These are phyloP conservation scores for Rubroshorea leprosula DNA, from an alignment of 345 rosid species.

Conservation along the genomic window DNA sequence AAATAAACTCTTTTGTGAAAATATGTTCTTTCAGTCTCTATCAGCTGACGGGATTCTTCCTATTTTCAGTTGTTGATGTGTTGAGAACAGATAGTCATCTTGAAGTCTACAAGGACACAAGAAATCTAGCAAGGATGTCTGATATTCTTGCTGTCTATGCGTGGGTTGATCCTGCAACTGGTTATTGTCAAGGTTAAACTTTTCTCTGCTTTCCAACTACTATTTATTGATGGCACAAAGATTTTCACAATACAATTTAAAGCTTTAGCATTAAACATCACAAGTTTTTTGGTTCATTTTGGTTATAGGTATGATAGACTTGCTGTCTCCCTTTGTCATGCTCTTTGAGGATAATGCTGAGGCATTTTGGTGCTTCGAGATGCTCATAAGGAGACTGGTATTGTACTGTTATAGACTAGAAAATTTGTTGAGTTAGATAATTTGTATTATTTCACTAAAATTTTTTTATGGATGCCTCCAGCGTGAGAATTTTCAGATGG, in stretches of 20 bases:
- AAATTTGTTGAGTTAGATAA: slow-evolving; percentile 12
- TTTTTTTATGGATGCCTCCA: slow-evolving; percentile 23
- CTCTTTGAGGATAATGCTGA: slow-evolving; percentile 89
- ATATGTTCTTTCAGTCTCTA: neutral
- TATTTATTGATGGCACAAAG: neutral
- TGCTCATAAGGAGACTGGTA: slow-evolving; percentile 95
- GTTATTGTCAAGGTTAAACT: slow-evolving; percentile 85
- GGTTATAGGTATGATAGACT: slow-evolving; percentile 80
- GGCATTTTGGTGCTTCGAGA: slow-evolving; percentile 99
- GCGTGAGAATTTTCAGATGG: slow-evolving; percentile 87
- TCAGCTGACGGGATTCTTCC: slow-evolving; percentile 18
- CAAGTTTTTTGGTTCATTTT: slow-evolving; percentile 8
- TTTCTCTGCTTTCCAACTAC: neutral
- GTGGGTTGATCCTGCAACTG: slow-evolving; percentile 93
- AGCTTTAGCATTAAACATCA: neutral
- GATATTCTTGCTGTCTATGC: slow-evolving; percentile 97
- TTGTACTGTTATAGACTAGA: slow-evolving; percentile 9
- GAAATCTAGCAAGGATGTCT: slow-evolving; percentile 85
- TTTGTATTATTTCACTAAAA: slow-evolving; percentile 21
- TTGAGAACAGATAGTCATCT: slow-evolving; percentile 93
- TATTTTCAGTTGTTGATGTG: slow-evolving; percentile 79
- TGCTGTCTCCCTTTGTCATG: slow-evolving; percentile 87
- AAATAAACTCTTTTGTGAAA: slow-evolving; percentile 4
- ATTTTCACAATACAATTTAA: neutral
- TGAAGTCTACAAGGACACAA: slow-evolving; percentile 78